Base-by-base conservation (phyloP, 257 asterid species). In the Lavandula angustifolia region DNA sequence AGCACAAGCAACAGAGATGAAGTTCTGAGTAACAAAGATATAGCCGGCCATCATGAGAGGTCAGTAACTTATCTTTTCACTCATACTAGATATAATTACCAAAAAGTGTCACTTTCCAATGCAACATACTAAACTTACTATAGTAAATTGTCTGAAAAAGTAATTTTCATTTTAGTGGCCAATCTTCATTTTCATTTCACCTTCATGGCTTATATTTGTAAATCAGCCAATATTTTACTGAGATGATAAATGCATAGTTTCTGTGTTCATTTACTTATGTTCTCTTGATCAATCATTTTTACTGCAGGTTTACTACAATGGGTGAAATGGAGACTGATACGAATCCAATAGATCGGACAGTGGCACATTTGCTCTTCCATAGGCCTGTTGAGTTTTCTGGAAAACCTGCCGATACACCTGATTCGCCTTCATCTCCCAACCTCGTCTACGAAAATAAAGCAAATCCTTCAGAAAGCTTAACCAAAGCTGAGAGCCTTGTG, bases 331-430 rank as follows among this genome's bases (percentile, higher is more conserved):
- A 91, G 80, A 81, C 90, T 0, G 76, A 86, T 59, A 91, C 96
- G 33, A 91, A 91, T 67, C 95, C 98, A 18, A 80, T 86, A 55
- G 98, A 91, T 68, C 92, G 98, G 44, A 73, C 80, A 13, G 87
- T 91, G 64, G 98, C 98, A 37, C 95, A 85, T 80, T 76, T 91
- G 62, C 92, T 91, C 73, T 91, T 91, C 84, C 88, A 86, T 66
- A 75, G 80, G 79, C 88, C 92, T 17, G 58, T 64, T 0, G 89
- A 81, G 51, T 66, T 69, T 33, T 54, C 88, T 9, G 89, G 84
- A 72, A 87, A 79, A 69, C 75, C 70, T 63, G 53, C 69, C 34
- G 90, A 80, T 73, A 60, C 74, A 34, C 79, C 89, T 8, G 78
- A 79, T 60, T 79, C 84, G 4, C 85, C 88, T 47, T 17, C 69